Conservation (phyloP, 106 monocot species). For the Platanthera zijinensis region DNA sequence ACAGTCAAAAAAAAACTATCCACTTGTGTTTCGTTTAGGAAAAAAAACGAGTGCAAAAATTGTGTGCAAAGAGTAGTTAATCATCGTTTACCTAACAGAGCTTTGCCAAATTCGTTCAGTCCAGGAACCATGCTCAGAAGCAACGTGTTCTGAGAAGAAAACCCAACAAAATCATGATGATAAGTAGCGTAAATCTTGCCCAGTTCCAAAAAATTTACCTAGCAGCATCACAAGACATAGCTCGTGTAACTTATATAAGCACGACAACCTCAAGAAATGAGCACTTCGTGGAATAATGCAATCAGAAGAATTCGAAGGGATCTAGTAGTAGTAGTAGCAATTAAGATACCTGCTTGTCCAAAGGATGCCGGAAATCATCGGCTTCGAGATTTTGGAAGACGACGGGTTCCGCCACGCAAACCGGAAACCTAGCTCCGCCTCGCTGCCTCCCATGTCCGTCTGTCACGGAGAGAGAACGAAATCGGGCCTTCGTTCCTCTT, state of each 20-base stretch:
- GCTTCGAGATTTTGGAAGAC: conserved; percentile 67
- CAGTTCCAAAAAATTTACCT: neutral
- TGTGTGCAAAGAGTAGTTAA: neutral
- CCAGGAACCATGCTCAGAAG: conserved; percentile 81
- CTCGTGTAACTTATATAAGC: neutral
- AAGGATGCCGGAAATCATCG: conserved; percentile 91
- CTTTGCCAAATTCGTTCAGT: conserved; percentile 75
- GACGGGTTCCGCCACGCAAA: conserved; percentile 26
- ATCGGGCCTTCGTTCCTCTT: neutral
- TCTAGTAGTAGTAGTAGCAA: neutral
- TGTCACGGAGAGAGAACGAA: conserved; percentile 5
- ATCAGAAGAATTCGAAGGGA: neutral
- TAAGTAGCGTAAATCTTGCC: neutral
- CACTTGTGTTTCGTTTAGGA: neutral
- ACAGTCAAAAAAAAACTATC: neutral
- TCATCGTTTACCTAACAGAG: conserved; percentile 53
- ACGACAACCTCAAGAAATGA: too few relatives aligned
- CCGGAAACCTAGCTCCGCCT: neutral
- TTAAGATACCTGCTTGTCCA: conserved; percentile 72
- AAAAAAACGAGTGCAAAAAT: neutral
- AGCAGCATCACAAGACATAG: neutral
- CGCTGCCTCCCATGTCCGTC: neutral
- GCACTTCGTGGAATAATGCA: too few relatives aligned
- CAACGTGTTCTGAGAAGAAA: conserved; percentile 61
- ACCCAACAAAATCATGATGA: neutral